These are phyloP conservation scores for Lactifluus echinatus DNA, from an alignment of 768 basidiomycete genomes.

Conservation along the genomic window DNA sequence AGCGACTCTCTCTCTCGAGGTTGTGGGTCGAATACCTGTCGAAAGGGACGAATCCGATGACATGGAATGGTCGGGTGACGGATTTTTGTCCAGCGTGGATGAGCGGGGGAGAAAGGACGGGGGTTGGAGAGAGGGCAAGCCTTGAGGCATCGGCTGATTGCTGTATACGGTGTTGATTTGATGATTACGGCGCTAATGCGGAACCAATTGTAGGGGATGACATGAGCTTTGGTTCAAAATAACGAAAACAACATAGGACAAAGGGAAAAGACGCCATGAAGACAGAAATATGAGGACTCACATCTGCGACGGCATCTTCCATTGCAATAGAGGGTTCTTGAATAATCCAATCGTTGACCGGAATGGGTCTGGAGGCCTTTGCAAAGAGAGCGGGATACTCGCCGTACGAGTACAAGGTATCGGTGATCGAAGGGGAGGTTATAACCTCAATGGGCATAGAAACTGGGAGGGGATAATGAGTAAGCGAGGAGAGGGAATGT, in stretches of 20 bases:
- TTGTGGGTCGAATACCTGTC: constrained; percentile 48
- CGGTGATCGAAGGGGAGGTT: constrained; percentile 38
- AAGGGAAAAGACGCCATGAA: neutral
- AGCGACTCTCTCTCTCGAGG: constrained; percentile 53
- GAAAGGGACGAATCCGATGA: constrained; percentile 24
- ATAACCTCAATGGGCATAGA: constrained; percentile 66
- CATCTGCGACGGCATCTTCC: constrained; percentile 18
- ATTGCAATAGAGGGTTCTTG: constrained; percentile 31
- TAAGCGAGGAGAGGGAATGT: constrained; percentile 24
- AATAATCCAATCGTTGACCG: constrained; percentile 41
- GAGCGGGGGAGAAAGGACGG: constrained; percentile 17
- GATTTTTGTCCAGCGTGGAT: constrained; percentile 17
- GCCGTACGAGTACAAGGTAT: constrained; percentile 30
- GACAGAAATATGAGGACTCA: constrained; percentile 12
- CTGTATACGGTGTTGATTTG: constrained; percentile 21
- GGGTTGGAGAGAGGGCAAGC: constrained; percentile 18
- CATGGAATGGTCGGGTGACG: constrained; percentile 29
- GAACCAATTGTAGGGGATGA: constrained; percentile 6
- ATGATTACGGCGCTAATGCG: constrained; percentile 21
- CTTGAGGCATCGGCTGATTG: constrained; percentile 19
- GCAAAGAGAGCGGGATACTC: constrained; percentile 31
- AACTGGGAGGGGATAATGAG: constrained; percentile 28
- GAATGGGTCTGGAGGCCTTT: constrained; percentile 23
- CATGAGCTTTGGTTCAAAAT: constrained; percentile 10
- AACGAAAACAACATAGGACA: neutral